Evolutionary conservation across 345 rosid species (phyloP).

Genomic region (Moricandia moricandioides): DNA sequence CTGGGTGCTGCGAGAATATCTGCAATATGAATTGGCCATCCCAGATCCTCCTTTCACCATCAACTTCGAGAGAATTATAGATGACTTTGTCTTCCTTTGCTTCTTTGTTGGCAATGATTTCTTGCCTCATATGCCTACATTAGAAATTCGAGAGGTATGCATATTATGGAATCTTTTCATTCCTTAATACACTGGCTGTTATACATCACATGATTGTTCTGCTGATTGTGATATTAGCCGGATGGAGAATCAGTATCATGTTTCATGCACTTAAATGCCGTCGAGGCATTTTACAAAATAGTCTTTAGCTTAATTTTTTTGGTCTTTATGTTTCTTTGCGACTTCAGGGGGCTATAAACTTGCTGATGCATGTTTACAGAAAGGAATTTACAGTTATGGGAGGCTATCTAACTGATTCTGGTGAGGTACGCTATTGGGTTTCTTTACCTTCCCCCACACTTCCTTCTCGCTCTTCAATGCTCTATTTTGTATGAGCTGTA

Average conservation of each 20-base stretch:
- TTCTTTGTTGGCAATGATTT: constrained; percentile 99
- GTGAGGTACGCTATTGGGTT: constrained; percentile 67
- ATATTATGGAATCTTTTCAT: constrained; percentile 3
- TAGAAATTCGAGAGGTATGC: constrained; percentile 95
- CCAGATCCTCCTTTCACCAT: constrained; percentile 77
- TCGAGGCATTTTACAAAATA: not conserved
- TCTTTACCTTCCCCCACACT: constrained; percentile 2
- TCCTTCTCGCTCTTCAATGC: not conserved
- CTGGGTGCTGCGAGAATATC: constrained; percentile 92
- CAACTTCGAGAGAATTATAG: constrained; percentile 84
- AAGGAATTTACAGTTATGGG: constrained; percentile 89
- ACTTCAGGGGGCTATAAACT: constrained; percentile 90
- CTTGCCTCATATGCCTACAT: constrained; percentile 97
- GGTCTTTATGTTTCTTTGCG: constrained; percentile 6
- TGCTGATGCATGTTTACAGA: constrained; percentile 85
- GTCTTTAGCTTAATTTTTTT: not conserved
- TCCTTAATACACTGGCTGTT: not conserved
- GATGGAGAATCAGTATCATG: not conserved
- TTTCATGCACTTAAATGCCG: not conserved
- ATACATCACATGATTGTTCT: not conserved
- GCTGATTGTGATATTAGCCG: not conserved
- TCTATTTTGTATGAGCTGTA: constrained; percentile 9
- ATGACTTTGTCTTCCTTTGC: constrained; percentile 95
- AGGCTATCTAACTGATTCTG: constrained; percentile 96
- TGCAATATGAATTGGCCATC: constrained; percentile 82